Evolutionary conservation across 139 green algal species (phyloP).

Genomic region (Closterium sp.): DNA sequence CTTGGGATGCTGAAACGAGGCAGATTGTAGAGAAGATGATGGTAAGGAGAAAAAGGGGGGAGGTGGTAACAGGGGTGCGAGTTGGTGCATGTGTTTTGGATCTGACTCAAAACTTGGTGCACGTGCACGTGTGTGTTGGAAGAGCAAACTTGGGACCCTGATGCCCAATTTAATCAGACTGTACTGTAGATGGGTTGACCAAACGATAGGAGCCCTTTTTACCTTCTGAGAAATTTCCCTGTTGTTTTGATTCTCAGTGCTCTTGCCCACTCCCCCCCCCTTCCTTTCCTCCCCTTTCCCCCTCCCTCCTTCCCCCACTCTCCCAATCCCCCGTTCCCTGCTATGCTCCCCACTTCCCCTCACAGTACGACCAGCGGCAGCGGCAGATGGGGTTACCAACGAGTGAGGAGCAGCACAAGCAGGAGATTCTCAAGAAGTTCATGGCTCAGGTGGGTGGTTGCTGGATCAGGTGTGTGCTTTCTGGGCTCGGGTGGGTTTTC

Average conservation of each 20-base stretch:
- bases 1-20: slow-evolving; percentile 68
- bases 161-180: slow-evolving; percentile 53
- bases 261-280: too few species aligned
- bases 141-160: slow-evolving; percentile 91
- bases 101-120: too few species aligned
- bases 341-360: slow-evolving; percentile 13
- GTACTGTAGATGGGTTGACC: background rate
- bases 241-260: too few species aligned
- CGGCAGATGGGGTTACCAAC: slow-evolving; percentile 92
- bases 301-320: too few species aligned
- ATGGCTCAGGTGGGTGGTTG: slow-evolving; percentile 65
- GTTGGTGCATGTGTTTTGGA: too few species aligned
- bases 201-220: too few species aligned
- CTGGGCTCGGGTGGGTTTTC: background rate
- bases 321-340: too few species aligned
- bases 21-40: slow-evolving; percentile 5
- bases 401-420: slow-evolving; percentile 86
- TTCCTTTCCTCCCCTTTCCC: too few species aligned
- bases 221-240: too few species aligned
- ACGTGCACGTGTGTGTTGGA: slow-evolving; percentile 89
- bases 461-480: background rate
- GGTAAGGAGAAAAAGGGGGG: background rate
- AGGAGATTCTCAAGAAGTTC: slow-evolving; percentile 95
- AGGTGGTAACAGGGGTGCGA: too few species aligned
- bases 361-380: slow-evolving; percentile 95